Evolutionary conservation across 179 eudicot species (phyloP), one percentile per base, ranked within the genome.

Genomic region (Camellia oleifera): DNA sequence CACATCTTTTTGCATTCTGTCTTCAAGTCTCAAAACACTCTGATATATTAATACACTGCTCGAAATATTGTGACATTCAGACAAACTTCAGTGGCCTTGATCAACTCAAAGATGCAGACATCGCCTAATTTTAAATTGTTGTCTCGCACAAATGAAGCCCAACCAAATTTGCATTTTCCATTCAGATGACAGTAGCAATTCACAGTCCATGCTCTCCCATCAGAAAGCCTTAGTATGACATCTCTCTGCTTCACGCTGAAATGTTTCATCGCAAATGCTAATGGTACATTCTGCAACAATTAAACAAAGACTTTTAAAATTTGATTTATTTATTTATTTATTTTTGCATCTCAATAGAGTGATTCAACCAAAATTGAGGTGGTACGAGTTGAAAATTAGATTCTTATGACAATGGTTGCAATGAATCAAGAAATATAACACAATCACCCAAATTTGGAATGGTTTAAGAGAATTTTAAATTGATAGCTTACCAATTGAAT

Each of bases 81-180:
- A 2, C 54, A 32, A 46, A 20, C 54, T 58, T 64, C 53, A 7
- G 8, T 4, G 44, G 69, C 12, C 8, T 68, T 14, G 0, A 58
- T 67, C 60, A 79, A 52, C 70, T 82, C 72, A 70, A 84, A 82
- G 17, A 84, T 69, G 53, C 85, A 84, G 64, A 75, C 71, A 74
- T 82, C 87, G 42, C 82, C 85, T 20, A 32, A 52, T 52, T 77
- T 10, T 17, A 84, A 14, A 48, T 54, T 61, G 77, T 86, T 86
- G 67, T 83, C 86, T 81, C 62, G 17, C 76, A 75, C 83, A 77
- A 86, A 83, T 12, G 76, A 32, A 42, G 2, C 54, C 83, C 82
- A 77, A 13, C 53, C 23, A 40, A 32, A 3, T 26, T 12, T 3
- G 46, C 40, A 12, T 18, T 6, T 32, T 32, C 61, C 1, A 3